These are phyloP conservation scores for Paramyrothecium sp. DNA, from an alignment of 2,329 filamentous ascomycete genomes.

Conservation along the genomic window DNA sequence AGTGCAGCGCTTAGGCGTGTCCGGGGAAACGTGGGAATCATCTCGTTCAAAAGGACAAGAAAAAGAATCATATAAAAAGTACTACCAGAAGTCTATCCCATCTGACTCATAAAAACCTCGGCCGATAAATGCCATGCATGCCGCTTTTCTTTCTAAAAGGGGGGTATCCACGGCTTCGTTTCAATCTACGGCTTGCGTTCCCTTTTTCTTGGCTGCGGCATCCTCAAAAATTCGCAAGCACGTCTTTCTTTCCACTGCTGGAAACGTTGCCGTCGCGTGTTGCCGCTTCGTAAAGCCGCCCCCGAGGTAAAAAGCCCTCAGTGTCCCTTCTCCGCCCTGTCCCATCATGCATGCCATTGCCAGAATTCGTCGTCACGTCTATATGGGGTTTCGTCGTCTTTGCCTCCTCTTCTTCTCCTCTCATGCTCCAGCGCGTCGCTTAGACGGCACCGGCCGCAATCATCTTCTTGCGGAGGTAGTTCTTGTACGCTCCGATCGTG, in stretches of 20 bases:
- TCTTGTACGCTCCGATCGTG: conserved; percentile 92
- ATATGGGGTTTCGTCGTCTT: conserved; percentile 19
- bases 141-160: background rate
- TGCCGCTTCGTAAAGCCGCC: background rate
- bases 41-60: background rate
- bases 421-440: conserved; percentile 19
- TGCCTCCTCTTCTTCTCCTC: background rate
- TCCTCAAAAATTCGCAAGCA: too few relatives aligned
- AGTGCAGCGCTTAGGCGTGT: too few relatives aligned
- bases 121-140: background rate
- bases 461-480: conserved; percentile 99
- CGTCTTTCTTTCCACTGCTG: background rate
- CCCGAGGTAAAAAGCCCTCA: background rate
- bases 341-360: background rate
- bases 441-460: conserved; percentile 82
- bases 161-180: background rate
- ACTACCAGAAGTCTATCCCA: conserved; percentile 1
- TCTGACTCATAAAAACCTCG: background rate
- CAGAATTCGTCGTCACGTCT: conserved; percentile 12
- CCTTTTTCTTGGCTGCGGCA: background rate
- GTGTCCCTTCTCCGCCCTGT: background rate
- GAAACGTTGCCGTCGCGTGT: background rate
- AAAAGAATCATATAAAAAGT: background rate
- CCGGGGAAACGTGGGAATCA: background rate
- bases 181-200: background rate